Evolutionary conservation across 148 eudicot species (phyloP), one percentile per base, ranked within the genome.

Genomic region (Chenopodium album): DNA sequence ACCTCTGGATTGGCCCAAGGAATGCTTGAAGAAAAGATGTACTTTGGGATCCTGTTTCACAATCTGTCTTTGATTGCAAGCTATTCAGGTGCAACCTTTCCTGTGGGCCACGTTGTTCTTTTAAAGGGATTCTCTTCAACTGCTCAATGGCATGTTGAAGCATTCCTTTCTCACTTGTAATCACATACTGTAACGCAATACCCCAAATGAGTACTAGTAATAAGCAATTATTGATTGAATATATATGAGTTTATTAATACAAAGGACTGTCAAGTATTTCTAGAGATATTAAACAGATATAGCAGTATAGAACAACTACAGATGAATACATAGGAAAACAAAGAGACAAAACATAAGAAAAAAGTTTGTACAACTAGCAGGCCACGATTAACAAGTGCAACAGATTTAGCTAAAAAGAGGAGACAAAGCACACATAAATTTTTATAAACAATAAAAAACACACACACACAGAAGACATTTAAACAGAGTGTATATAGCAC

Each of bases 101-200:
- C 84, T 97, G 98, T 73, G 92, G 94, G 73, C 99, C 98, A 81
- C 97, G 91, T 81, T 94, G 94, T 86, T 97, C 99, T 89, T 97
- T 94, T 72, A 94, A 60, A 44, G 98, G 94, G 83, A 97, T 92
- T 88, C 79, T 97, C 78, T 88, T 94, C 78, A 97, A 82, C 84
- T 92, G 97, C 67, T 92, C 94, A 64, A 97, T 97, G 76, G 95
- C 94, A 84, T 86, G 92, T 76, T 86, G 90, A 89, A 97, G 86
- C 80, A 97, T 87, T 77, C 88, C 93, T 91, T 89, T 90, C 81
- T 94, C 99, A 71, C 93, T 88, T 69, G 98, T 94, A 79, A 90
- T 87, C 82, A 92, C 98, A 87, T 92, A 97, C 99, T 94, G 89
- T 76, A 23, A 79, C 32, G 78, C 84, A 52, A 78, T 78, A 76